Percentiles rank a stretch among this genome's conserved stretches.
phyloP scores from a whole-genome alignment of 768 basidiomycete genomes.

The Suillus weaverae region DNA sequence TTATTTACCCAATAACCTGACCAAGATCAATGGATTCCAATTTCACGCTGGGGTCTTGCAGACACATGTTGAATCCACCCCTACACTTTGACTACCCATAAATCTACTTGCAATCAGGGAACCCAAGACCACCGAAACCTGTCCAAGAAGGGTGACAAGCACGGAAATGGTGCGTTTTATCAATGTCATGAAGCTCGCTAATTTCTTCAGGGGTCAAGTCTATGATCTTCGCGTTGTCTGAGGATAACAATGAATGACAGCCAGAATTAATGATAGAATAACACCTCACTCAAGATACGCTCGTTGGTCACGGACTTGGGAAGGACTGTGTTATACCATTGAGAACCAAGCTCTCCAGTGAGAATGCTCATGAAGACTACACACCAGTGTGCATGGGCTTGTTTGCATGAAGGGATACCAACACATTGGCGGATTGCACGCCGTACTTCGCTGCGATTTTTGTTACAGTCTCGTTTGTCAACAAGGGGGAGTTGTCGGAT shows the following conservation, averaged over 20 bases:
- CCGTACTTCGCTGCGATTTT: slow-evolving; percentile 62
- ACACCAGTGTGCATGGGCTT: slow-evolving; percentile 53
- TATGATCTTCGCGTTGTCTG: slow-evolving; percentile 60
- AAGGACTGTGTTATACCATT: slow-evolving; percentile 44
- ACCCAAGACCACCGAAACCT: slow-evolving; percentile 60
- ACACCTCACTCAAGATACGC: slow-evolving; percentile 54
- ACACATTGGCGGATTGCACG: slow-evolving; percentile 61
- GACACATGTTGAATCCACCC: background rate
- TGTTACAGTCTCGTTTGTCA: slow-evolving; percentile 56
- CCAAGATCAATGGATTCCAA: too few species aligned
- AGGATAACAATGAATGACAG: slow-evolving; percentile 5
- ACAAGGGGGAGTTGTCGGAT: slow-evolving; percentile 66
- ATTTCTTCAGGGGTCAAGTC: slow-evolving; percentile 65
- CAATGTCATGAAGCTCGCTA: slow-evolving; percentile 52
- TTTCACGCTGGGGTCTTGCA: background rate
- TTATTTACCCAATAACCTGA: background rate
- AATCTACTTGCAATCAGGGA: slow-evolving; percentile 53
- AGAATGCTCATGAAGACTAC: slow-evolving; percentile 10
- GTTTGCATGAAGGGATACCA: slow-evolving; percentile 76
- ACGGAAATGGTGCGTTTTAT: slow-evolving; percentile 63
- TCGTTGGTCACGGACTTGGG: slow-evolving; percentile 75
- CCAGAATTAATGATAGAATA: background rate
- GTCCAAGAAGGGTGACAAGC: slow-evolving; percentile 67
- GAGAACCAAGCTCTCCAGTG: slow-evolving; percentile 12
- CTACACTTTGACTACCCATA: background rate